Evolutionary conservation across 1,284 basidiomycete species (phyloP), one percentile per base, ranked within the genome.

Genomic region (Heliocybe sulcata): DNA sequence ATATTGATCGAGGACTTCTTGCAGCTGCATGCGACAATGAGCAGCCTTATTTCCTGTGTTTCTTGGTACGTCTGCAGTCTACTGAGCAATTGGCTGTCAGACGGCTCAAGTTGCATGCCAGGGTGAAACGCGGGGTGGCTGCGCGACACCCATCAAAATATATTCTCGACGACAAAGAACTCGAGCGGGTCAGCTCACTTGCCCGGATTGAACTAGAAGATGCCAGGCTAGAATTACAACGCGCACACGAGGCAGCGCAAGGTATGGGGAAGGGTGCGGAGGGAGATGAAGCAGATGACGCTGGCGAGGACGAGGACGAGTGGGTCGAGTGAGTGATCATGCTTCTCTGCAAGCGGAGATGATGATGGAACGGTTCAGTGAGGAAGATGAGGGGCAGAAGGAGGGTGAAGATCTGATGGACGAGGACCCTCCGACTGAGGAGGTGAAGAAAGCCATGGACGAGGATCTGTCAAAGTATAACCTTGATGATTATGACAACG

Each of bases 391-490:
- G 19, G 79, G 83, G 63, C 75, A 82, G 48, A 88, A 89, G 81
- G 83, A 83, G 54, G 29, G 12, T 31, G 78, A 88, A 26, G 79
- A 83, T 63, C 75, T 82, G 47, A 88, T 90, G 82, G 83, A 83
- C 54, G 78, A 88, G 51, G 86, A 88, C 66, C 71, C 38, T 6
- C 38, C 38, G 6, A 3, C 71, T 38, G 72, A 69, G 19, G 67
- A 65, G 61, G 64, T 67, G 51, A 70, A 69, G 1, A 72, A 72
- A 61, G 58, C 69, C 49, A 22, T 25, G 47, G 81, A 85, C 58
- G 87, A 94, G 60, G 94, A 94, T 69, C 73, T 99, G n/a, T 82
- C 87, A 0, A 77, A 93, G 59, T 99, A 98, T 72, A 90, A 96
- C 60, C 72, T 99, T 59, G 95, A 99, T 67, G 83, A 90, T 45